Base-by-base conservation (phyloP, 2,329 filamentous ascomycete species). In the Aspergillus transmontanensis region DNA sequence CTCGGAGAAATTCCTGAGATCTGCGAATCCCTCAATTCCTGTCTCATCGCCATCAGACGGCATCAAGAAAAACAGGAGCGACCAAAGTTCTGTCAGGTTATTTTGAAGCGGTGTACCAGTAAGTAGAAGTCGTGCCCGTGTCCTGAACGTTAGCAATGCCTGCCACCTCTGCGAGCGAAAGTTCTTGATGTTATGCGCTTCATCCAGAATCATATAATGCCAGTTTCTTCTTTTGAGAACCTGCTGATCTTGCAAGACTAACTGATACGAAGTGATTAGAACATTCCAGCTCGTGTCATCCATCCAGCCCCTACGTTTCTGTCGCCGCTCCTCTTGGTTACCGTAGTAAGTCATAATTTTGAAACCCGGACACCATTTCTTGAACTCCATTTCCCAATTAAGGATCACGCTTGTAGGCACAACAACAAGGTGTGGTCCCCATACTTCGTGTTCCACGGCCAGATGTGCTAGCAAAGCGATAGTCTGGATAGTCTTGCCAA, bases 321-420 rank as follows among this genome's bases (percentile, higher is more conserved):
- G 85, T 75, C 92, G 94, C 53, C 95, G 90, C 79, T 99, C 95
- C 69, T 97, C 93, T 71, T 94, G 91, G 48, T 90, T 92, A 50
- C 96, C 95, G 75, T 98, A 99, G 80, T 99, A 99, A 0, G 94
- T 95, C 63, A 99, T 84, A 61, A 99, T 96, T 76, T 97, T 98
- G 84, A 99, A 99, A 0, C 95, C 94, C 3, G 96, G 95, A 62
- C 94, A 92, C 88, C 82, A 99, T 76, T 99, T 99, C 75, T 98
- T 98, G 85, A 99, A 99, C 79, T 99, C 95, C 91, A 98, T 98
- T 77, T 99, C 96, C 95, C 95, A 99, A 75, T 99, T 99, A 68
- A 99, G 87, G 85, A 99, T 97, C 56, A 99, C 96, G 78, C 94
- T 98, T 2, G 95, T 99, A 1, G 95, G 95, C 2, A 99, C 95